Evolutionary conservation across 495 filamentous ascomycete species (phyloP).

Genomic region (Daldinia childiae): DNA sequence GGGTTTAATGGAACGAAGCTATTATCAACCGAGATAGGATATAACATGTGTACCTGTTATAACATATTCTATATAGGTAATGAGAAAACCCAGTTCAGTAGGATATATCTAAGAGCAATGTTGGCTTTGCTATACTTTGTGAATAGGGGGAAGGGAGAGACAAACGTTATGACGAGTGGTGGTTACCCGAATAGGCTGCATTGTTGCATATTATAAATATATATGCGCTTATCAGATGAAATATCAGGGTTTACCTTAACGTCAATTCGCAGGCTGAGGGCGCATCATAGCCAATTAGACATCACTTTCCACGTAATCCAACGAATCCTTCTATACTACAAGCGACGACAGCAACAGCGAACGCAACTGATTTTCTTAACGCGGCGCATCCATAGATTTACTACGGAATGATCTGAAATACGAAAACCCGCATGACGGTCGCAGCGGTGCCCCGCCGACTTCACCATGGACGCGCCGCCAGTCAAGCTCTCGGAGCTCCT

Average conservation of each 20-base stretch:
- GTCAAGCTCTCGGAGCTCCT: conserved; percentile 79
- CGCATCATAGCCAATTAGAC: background rate
- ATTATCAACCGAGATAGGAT: no score
- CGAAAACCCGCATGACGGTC: conserved; percentile 33
- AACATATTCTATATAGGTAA: background rate
- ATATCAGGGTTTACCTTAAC: background rate
- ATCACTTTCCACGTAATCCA: background rate
- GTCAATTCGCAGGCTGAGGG: background rate
- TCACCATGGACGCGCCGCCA: conserved; percentile 63
- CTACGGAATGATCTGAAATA: conserved; percentile 46
- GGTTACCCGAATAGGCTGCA: background rate
- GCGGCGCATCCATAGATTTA: background rate
- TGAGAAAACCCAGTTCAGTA: background rate
- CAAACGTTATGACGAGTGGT: no score
- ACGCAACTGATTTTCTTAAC: background rate
- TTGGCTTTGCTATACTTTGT: no score
- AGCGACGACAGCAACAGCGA: background rate
- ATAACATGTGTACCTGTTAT: background rate
- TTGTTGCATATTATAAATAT: background rate
- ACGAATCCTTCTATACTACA: background rate
- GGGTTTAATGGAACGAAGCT: background rate
- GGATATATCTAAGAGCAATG: no score
- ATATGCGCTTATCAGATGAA: background rate
- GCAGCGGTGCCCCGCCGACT: conserved; percentile 38
- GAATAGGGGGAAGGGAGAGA: no score